A percentile compares a stretch with the other conserved stretches of the same genome.
phyloP scores from a whole-genome alignment of 2,329 filamentous ascomycete species.

The Apiospora saccharicola region DNA sequence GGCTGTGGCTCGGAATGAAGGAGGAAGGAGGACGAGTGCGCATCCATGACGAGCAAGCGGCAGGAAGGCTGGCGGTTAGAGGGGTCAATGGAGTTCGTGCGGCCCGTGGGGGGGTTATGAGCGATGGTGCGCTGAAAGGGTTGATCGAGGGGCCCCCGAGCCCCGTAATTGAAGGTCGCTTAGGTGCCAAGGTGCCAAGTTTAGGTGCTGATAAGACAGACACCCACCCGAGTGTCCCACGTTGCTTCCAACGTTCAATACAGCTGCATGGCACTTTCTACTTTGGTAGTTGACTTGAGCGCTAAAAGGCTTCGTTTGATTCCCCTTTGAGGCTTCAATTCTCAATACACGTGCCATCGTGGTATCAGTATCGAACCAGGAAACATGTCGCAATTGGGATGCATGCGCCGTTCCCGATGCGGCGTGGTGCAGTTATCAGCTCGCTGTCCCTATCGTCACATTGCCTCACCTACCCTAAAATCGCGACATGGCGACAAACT shows the following conservation, averaged over 20 bases:
- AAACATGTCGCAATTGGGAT: background rate
- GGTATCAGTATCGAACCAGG: background rate
- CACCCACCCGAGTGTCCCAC: background rate
- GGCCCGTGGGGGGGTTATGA: background rate
- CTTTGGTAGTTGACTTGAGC: background rate
- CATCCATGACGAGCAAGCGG: background rate
- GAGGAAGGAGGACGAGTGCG: background rate
- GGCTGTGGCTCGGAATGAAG: background rate
- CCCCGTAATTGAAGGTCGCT: background rate
- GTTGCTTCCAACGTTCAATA: background rate
- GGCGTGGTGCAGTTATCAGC: background rate
- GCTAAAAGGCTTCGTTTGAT: background rate
- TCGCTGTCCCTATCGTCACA: background rate
- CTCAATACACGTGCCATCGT: slow-evolving; percentile 1
- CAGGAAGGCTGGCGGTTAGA: background rate
- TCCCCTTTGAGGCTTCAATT: background rate
- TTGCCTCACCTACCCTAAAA: background rate
- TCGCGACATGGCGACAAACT: background rate
- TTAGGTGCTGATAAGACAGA: background rate
- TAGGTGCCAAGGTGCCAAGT: slow-evolving; percentile 1
- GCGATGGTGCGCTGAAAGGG: background rate
- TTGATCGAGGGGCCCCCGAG: background rate
- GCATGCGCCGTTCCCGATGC: background rate
- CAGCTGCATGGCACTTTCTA: slow-evolving; percentile 3
- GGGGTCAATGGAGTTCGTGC: background rate